Conservation (phyloP, 352 stramenopile genomes). For the Pythium pyrilobum region DNA sequence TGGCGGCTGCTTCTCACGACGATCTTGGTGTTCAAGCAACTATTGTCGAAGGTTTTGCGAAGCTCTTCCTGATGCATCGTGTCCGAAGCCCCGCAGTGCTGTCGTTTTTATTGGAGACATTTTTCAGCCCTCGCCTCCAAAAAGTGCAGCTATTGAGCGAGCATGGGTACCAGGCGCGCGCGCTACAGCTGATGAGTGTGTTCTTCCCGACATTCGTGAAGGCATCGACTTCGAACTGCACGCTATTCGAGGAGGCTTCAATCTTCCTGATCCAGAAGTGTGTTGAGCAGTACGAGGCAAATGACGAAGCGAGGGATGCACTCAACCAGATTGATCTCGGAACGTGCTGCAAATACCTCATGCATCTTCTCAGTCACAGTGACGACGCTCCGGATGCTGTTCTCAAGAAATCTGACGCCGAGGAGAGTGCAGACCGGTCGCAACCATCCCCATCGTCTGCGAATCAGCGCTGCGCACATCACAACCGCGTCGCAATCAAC, state of each 20-base stretch:
- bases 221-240: slow-evolving; percentile 47
- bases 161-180: slow-evolving; percentile 54
- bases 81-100: slow-evolving; percentile 58
- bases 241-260: slow-evolving; percentile 55
- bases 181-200: slow-evolving; percentile 65
- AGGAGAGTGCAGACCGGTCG: background rate
- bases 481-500: slow-evolving; percentile 67
- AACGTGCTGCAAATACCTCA: slow-evolving; percentile 52
- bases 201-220: slow-evolving; percentile 70
- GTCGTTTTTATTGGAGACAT: slow-evolving; percentile 63
- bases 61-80: slow-evolving; percentile 69
- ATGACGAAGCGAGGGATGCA: slow-evolving; percentile 25
- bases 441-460: background rate
- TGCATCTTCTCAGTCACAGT: slow-evolving; percentile 52
- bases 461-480: slow-evolving; percentile 44
- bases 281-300: slow-evolving; percentile 40
- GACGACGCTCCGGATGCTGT: slow-evolving; percentile 24
- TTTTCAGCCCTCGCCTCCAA: slow-evolving; percentile 58
- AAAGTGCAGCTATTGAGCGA: slow-evolving; percentile 46
- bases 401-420: slow-evolving; percentile 18
- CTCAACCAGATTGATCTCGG: slow-evolving; percentile 36
- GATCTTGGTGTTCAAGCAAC: slow-evolving; percentile 69
- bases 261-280: slow-evolving; percentile 60
- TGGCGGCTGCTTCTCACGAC: slow-evolving; percentile 34
- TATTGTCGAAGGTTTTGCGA: slow-evolving; percentile 72